Base-by-base conservation (phyloP, 2,329 filamentous ascomycete species). In the Beauveria caledonica region DNA sequence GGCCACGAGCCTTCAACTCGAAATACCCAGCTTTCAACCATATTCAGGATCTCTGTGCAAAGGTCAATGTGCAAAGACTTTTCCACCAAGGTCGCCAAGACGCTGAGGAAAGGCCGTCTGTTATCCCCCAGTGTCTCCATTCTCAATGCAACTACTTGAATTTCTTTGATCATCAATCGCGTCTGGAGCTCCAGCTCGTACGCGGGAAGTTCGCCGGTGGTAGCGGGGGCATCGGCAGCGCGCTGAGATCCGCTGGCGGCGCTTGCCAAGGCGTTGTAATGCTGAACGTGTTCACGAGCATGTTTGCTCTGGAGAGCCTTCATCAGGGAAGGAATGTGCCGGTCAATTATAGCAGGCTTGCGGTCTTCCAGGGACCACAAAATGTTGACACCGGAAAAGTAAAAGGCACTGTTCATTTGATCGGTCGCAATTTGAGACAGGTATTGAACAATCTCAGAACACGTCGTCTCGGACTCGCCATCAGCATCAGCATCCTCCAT, bases 21-120 rank as follows among this genome's bases (percentile, higher is more conserved):
- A 78, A 99, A 99, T 6, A 99, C 90, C 95, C 95, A 99, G 36
- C 82, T 84, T 71, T 97, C 93, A 4, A 97, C 93, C 84, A 99
- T 93, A 55, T 88, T 86, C 29, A 99, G 78, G 59, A 99, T 92
- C 76, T 96, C 96, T 68, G 90, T 88, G 73, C 94, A 97, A 8
- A 99, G 82, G 21, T 85, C 82, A 61, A 88, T 88, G 69, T 93
- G 94, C 73, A 90, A 84, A 1, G 94, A 97, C 70, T 96, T 94
- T 73, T 99, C 94, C 3, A 99, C 93, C 23, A 99, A 80, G 19
- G 92, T 94, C 5, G 94, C 94, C 39, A 99, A 79, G 4, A 97
- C 93, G 70, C 92, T 97, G 1, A 99, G 82, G 77, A 97, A 99
- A 0, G 94, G 93, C 50, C 95, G 82, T 48, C 94, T 83, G 69